Base-by-base conservation (phyloP, 1,284 basidiomycete genomes). In the Paramarasmius palmivorus region DNA sequence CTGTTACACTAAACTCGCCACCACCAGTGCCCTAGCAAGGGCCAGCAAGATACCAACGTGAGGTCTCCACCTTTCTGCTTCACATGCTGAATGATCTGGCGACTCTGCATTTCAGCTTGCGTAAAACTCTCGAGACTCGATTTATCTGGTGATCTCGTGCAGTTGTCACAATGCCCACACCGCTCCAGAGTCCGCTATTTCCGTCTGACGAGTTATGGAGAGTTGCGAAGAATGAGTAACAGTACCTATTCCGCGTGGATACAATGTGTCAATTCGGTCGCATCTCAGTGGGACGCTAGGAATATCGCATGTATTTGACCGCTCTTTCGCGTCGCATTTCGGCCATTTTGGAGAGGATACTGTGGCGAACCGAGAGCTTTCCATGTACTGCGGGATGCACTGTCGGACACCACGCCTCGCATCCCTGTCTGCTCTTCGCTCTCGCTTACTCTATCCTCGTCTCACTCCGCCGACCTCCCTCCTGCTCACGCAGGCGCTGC, bases 91-190 rank as follows among this genome's bases (percentile, higher is more conserved):
- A 81, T 67, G 34, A 92, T 78, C 57, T 82, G 82, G 39, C 95
- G 72, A 5, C 90, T 73, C 64, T 88, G 84, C 88, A 92, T 95
- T 9, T 88, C 79, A 44, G 86, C 81, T 0, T 85, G 56, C 1
- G 91, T 90, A 23, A 88, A 84, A 61, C n/a, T 94, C 88, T 54
- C 74, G 70, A 22, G 72, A 68, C 14, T 79, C 73, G 54, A 89
- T 66, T 2, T 74, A 0, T 77, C 78, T 3, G 78, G 71, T 17
- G 77, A 62, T 38, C 90, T 82, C 17, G 68, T 80, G 69, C 93
- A 95, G 66, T 97, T 98, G 72, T 98, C 95, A 72, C 95, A 97
- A 64, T 92, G 88, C 0, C 88, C 90, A 62, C 95, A 98, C 2
- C 69, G 77, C 17, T 81, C 76, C 34, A 83, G 75, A 5, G 83